Base-by-base conservation (phyloP, 257 asterid genomes). In the Solanum etuberosum region DNA sequence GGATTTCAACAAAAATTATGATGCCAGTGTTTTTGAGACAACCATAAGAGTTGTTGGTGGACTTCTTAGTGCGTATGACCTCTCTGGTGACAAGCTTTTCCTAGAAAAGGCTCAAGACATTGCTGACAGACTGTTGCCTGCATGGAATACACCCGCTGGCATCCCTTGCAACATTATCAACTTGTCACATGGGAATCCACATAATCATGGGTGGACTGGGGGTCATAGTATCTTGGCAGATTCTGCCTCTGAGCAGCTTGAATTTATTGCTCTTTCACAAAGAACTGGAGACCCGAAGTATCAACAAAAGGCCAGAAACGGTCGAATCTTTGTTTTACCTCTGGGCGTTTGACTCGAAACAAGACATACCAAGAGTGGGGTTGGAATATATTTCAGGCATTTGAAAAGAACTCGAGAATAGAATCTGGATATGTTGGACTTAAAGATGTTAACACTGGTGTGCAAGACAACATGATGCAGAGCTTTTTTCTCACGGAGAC, bases 11-110 rank as follows among this genome's bases (percentile, higher is more conserved):
- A 97, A 94, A 94, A 91, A 94, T 87, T 97, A 97, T 90, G 99
- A 97, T 67, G 99, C 99, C 34, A 97, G 99, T 78, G 99, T 97
- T 88, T 97, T 97, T 72, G 99, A 97, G 95, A 97, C 99, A 90
- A 97, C 99, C 95, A 97, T 97, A 97, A 97, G 98, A 90, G 98
- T 97, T 90, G 99, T 97, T 83, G 99, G 99, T 89, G 98, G 99
- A 89, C 98, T 97, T 91, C 94, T 97, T 89, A 97, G 99, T 87
- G 86, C 98, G 34, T 97, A 94, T 86, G 99, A 97, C 93, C 96
- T 97, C 86, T 93, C 98, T 84, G 99, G 99, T 48, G 99, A 97
- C 89, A 93, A 93, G 63, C 57, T 97, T 86, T 97, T 97, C 92
- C 98, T 97, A 73, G 98, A 95, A 83, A 97, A 97, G 95, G 98